Evolutionary conservation across 805 yeast genomes (phyloP).

Genomic region (Pichia insulana): DNA sequence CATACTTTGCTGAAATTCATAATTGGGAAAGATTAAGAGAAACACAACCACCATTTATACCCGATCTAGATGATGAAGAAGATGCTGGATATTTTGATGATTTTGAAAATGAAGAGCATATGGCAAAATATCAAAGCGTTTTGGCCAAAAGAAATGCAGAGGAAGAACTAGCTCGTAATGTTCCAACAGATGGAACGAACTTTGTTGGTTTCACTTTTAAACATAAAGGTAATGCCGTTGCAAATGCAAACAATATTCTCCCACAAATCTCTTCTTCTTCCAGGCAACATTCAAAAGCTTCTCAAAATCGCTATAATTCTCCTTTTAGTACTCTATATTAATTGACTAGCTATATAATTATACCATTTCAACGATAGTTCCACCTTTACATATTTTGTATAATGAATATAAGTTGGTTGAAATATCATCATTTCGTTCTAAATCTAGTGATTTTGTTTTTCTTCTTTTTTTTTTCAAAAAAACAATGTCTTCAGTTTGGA

Average conservation of each 20-base stretch:
- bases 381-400: no score
- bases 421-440: no score
- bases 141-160: slow-evolving; percentile 84
- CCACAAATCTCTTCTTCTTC: slow-evolving; percentile 25
- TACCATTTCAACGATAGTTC: no score
- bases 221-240: slow-evolving; percentile 60
- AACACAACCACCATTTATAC: slow-evolving; percentile 88
- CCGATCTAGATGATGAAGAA: slow-evolving; percentile 91
- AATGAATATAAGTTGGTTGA: no score
- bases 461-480: not conserved
- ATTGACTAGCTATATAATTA: not conserved
- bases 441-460: no score
- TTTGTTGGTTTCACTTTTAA: slow-evolving; percentile 95
- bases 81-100: slow-evolving; percentile 99
- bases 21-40: slow-evolving; percentile 66
- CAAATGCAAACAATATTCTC: slow-evolving; percentile 30
- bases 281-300: slow-evolving; percentile 15
- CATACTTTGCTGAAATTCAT: slow-evolving; percentile 69
- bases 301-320: slow-evolving; percentile 21
- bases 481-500: no score
- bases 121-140: slow-evolving; percentile 97
- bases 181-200: slow-evolving; percentile 53
- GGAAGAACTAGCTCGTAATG: slow-evolving; percentile 67
- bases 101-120: slow-evolving; percentile 89
- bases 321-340: slow-evolving; percentile 31